A percentile compares a stretch with the other conserved stretches of the same genome.
phyloP scores from a whole-genome alignment of 345 rosid genomes.

The Cochlearia excelsa region DNA sequence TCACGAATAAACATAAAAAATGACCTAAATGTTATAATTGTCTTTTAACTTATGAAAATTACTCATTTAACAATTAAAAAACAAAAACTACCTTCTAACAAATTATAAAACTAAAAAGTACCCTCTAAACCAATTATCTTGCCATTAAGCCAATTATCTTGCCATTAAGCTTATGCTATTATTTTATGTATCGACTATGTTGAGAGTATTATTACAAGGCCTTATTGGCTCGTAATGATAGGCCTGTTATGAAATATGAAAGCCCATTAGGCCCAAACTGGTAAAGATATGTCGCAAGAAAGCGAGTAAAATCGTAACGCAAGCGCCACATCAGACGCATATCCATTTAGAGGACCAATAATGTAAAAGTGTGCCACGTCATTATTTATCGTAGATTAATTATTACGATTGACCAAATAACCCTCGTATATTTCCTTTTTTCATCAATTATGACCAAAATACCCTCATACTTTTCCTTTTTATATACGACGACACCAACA shows the following conservation, averaged over 20 bases:
- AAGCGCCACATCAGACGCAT: slow-evolving; percentile 35
- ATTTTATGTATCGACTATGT: too few relatives aligned
- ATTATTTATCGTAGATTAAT: background rate
- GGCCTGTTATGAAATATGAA: slow-evolving; percentile 1
- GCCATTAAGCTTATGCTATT: too few relatives aligned
- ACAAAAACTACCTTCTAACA: too few relatives aligned
- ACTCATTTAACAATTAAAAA: too few relatives aligned
- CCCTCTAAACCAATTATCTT: too few relatives aligned
- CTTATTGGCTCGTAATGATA: background rate
- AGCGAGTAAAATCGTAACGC: slow-evolving; percentile 31
- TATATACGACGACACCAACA: too few relatives aligned
- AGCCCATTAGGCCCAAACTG: slow-evolving; percentile 18
- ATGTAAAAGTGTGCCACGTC: slow-evolving; percentile 29
- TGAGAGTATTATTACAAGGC: too few relatives aligned
- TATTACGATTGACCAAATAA: background rate
- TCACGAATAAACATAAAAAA: too few relatives aligned
- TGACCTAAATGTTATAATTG: too few relatives aligned
- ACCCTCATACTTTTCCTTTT: slow-evolving; percentile 21
- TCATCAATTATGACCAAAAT: background rate
- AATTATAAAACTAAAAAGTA: too few relatives aligned
- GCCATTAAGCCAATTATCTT: too few relatives aligned
- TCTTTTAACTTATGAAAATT: too few relatives aligned
- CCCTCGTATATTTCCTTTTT: background rate
- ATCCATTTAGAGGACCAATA: slow-evolving; percentile 25
- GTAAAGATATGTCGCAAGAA: slow-evolving; percentile 6